A percentile compares a stretch with the other conserved stretches of the same genome.
These are phyloP conservation scores for Starmerella asiatica DNA, from an alignment of 805 yeast genomes.

Conservation along the genomic window DNA sequence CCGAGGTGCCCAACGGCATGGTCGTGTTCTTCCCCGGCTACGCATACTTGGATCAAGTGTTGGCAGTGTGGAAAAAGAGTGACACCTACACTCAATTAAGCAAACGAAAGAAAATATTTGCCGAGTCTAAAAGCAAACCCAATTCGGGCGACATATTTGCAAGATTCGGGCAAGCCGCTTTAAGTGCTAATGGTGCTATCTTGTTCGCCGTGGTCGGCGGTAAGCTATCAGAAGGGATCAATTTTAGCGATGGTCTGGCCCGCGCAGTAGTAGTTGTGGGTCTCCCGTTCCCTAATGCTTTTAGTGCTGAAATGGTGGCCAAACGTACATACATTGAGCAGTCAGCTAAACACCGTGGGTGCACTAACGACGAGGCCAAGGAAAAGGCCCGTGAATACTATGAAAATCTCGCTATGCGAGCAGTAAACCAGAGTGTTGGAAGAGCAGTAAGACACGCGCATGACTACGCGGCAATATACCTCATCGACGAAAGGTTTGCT, in stretches of 20 bases:
- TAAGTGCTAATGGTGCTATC: constrained; percentile 40
- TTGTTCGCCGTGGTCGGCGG: constrained; percentile 86
- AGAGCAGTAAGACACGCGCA: constrained; percentile 73
- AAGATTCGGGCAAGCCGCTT: constrained; percentile 34
- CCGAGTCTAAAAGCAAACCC: constrained; percentile 37
- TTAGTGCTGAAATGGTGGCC: constrained; percentile 68
- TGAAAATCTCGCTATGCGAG: constrained; percentile 78
- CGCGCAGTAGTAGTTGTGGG: constrained; percentile 80
- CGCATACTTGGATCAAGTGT: constrained; percentile 44
- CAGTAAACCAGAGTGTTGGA: constrained; percentile 86
- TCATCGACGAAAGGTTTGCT: constrained; percentile 54
- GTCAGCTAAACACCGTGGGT: constrained; percentile 37
- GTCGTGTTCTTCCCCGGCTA: constrained; percentile 83
- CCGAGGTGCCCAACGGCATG: constrained; percentile 53
- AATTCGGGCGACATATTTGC: constrained; percentile 29
- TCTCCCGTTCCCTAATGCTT: constrained; percentile 74
- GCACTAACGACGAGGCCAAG: constrained; percentile 27
- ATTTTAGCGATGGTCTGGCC: constrained; percentile 77
- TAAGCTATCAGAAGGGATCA: constrained; percentile 83
- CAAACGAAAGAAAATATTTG: constrained; percentile 31
- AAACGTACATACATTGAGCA: constrained; percentile 51
- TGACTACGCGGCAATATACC: constrained; percentile 65
- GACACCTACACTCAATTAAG: constrained; percentile 23
- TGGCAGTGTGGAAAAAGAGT: constrained; percentile 38
- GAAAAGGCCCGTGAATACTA: constrained; percentile 45